These are phyloP conservation scores for Trichoderma pleuroti DNA, from an alignment of 2,329 filamentous ascomycete genomes.

Conservation along the genomic window DNA sequence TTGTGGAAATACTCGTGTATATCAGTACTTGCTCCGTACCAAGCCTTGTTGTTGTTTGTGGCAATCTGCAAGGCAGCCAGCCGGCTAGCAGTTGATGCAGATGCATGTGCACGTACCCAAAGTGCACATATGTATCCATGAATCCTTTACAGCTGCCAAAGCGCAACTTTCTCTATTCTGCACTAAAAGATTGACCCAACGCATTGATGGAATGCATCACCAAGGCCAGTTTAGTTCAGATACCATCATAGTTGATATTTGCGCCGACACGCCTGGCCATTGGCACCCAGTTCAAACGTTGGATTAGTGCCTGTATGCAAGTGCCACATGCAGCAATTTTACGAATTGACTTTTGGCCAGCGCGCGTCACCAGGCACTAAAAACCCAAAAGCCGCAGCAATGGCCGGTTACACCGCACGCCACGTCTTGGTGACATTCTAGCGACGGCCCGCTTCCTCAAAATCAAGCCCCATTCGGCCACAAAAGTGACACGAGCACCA, in stretches of 20 bases:
- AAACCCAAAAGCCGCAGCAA: background rate
- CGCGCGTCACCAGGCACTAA: background rate
- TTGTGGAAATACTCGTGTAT: background rate
- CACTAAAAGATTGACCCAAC: background rate
- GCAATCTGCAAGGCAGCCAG: background rate
- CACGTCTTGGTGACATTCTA: background rate
- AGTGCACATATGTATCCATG: too few species aligned
- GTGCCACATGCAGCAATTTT: background rate
- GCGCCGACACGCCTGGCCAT: background rate
- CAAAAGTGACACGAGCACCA: background rate
- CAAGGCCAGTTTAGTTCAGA: background rate
- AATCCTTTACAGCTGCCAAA: background rate
- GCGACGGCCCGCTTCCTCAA: conserved; percentile 9
- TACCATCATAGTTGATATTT: background rate
- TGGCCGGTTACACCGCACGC: background rate
- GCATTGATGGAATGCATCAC: background rate
- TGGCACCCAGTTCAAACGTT: background rate
- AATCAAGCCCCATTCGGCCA: background rate
- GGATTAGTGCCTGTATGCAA: background rate
- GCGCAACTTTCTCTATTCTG: background rate
- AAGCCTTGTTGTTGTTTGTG: background rate
- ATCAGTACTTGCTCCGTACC: background rate
- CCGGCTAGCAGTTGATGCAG: background rate
- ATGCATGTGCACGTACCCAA: background rate
- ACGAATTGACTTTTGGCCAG: background rate